These are phyloP conservation scores for Fusarium nanum DNA, from an alignment of 2,329 filamentous ascomycete genomes.

Conservation along the genomic window DNA sequence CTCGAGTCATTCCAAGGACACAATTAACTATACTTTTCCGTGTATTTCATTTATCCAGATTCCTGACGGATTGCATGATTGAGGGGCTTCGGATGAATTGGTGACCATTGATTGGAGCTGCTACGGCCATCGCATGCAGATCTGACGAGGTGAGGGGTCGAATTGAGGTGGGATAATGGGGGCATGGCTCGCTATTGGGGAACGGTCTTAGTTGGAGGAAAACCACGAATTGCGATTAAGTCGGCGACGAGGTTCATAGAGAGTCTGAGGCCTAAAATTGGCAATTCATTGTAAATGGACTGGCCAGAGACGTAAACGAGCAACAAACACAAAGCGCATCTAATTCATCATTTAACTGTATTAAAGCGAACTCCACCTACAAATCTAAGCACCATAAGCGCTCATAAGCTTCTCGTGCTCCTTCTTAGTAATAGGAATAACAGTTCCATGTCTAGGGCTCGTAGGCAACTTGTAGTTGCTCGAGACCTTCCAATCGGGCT, in stretches of 20 bases:
- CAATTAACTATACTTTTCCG: background rate
- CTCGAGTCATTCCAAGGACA: background rate
- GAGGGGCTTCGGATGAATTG: slow-evolving; percentile 19
- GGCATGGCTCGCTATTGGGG: background rate
- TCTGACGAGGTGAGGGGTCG: slow-evolving; percentile 18
- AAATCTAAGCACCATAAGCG: slow-evolving; percentile 2
- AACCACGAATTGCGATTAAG: background rate
- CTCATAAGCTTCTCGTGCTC: slow-evolving; percentile 25
- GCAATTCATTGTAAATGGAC: no score
- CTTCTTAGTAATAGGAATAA: slow-evolving; percentile 61
- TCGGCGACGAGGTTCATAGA: accelerated
- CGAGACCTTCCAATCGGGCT: slow-evolving; percentile 61
- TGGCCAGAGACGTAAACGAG: no score
- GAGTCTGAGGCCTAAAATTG: background rate
- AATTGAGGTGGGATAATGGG: background rate
- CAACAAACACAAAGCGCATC: no score
- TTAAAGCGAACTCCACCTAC: accelerated
- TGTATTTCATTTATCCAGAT: slow-evolving; percentile 33
- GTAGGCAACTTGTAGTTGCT: slow-evolving; percentile 58
- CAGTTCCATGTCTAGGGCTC: slow-evolving; percentile 65
- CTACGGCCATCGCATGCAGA: background rate
- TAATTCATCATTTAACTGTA: background rate
- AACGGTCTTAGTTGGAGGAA: background rate
- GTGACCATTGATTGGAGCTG: slow-evolving; percentile 21
- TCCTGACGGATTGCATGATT: slow-evolving; percentile 6